Evolutionary conservation across 2,329 filamentous ascomycete genomes (phyloP).

Genomic region (Xylariaceae sp.): DNA sequence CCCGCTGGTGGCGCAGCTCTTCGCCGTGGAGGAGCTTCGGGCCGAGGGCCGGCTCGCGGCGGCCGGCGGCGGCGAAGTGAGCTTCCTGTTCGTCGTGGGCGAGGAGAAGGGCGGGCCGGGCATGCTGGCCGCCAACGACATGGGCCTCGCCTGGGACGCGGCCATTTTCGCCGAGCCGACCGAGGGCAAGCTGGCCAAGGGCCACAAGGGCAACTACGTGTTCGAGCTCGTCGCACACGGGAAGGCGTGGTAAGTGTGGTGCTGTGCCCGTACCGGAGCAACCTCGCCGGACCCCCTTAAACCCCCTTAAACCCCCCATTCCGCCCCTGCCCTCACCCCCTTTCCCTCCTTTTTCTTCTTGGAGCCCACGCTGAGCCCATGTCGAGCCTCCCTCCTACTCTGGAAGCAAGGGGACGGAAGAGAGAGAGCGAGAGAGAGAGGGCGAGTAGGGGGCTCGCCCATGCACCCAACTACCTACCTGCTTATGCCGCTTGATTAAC

Average conservation of each 20-base stretch:
- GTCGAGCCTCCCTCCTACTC: no score
- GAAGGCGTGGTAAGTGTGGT: slow-evolving; percentile 17
- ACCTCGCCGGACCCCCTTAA: no score
- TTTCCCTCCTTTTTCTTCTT: no score
- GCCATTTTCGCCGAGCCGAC: slow-evolving; percentile 49
- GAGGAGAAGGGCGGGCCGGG: slow-evolving; percentile 49
- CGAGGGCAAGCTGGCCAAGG: slow-evolving; percentile 42
- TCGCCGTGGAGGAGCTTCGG: slow-evolving; percentile 31
- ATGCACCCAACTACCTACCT: no score
- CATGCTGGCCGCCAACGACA: slow-evolving; percentile 42
- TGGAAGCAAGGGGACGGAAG: no score
- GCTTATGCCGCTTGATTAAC: no score
- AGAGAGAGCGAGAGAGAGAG: no score
- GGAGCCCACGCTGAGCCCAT: no score
- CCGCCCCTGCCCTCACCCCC: no score
- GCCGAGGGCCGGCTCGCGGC: slow-evolving; percentile 16
- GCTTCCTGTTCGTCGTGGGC: slow-evolving; percentile 34
- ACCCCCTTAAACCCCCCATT: no score
- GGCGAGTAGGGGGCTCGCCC: no score
- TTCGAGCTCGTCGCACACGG: slow-evolving; percentile 25
- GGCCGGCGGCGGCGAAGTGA: slow-evolving; percentile 23
- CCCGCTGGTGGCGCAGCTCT: slow-evolving; percentile 40
- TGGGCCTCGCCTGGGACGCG: slow-evolving; percentile 34
- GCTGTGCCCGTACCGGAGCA: no score
- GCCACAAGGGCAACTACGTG: slow-evolving; percentile 41